Conservation (phyloP, 1,284 basidiomycete species). For the Rhodotorula glutinis region DNA sequence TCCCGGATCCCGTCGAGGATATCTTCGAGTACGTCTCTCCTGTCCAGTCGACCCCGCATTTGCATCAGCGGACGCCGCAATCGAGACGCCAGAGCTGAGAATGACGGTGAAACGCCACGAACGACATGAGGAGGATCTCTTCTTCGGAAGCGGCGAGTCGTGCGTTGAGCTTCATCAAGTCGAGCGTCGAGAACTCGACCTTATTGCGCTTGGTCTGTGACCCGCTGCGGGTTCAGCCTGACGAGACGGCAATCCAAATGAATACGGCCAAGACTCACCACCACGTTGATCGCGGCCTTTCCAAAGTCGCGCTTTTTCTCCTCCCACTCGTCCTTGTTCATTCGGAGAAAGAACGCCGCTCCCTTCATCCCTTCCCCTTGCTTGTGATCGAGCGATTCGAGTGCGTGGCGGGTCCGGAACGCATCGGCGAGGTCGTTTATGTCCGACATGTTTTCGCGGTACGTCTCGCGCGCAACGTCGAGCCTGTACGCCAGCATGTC, state of each 20-base stretch:
- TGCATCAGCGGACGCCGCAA: too few relatives aligned
- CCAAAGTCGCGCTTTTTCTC: slow-evolving; percentile 23
- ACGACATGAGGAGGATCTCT: slow-evolving; percentile 42
- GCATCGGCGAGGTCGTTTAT: slow-evolving; percentile 31
- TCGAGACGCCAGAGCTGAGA: too few relatives aligned
- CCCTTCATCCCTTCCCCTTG: slow-evolving; percentile 13
- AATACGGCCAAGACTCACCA: slow-evolving; percentile 23
- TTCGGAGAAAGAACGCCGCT: slow-evolving; percentile 34
- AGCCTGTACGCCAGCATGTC: slow-evolving; percentile 65
- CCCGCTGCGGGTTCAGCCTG: too few relatives aligned
- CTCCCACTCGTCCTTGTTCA: slow-evolving; percentile 31
- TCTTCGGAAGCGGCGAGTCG: slow-evolving; percentile 41
- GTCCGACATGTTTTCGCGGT: slow-evolving; percentile 57
- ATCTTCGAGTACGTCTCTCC: slow-evolving; percentile 41
- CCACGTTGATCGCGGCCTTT: slow-evolving; percentile 41
- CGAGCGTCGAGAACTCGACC: slow-evolving; percentile 42
- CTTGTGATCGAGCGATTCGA: slow-evolving; percentile 31
- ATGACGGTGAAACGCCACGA: neutral
- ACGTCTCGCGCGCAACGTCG: slow-evolving; percentile 84
- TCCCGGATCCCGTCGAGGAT: slow-evolving; percentile 40
- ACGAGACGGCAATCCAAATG: too few relatives aligned
- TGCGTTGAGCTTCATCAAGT: slow-evolving; percentile 44
- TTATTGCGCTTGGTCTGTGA: slow-evolving; percentile 42
- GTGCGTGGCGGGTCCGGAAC: slow-evolving; percentile 9
- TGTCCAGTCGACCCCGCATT: neutral